Conservation (phyloP, 2,329 filamentous ascomycete species). For the Sporothrix luriei region DNA sequence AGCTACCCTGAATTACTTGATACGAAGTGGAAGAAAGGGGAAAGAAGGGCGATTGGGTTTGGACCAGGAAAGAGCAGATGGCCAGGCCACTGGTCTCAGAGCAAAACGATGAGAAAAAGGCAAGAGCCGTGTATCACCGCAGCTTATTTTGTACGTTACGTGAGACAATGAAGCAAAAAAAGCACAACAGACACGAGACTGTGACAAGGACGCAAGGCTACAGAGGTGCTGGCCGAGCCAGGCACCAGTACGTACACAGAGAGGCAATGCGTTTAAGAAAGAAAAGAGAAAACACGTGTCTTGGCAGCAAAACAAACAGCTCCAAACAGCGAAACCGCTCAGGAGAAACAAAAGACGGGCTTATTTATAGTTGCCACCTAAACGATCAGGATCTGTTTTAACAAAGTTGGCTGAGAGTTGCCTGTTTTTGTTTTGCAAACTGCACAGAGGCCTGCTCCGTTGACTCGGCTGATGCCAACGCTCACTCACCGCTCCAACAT, state of each 20-base stretch:
- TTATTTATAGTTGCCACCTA: too few relatives aligned
- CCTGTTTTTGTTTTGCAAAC: neutral
- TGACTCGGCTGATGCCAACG: neutral
- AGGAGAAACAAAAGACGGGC: neutral
- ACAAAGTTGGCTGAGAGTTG: neutral
- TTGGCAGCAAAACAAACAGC: slow-evolving; percentile 10
- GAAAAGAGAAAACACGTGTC: slow-evolving; percentile 9
- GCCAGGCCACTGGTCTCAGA: too few relatives aligned
- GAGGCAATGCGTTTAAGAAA: neutral
- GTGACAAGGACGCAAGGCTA: neutral
- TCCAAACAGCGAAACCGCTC: neutral
- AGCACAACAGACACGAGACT: too few relatives aligned
- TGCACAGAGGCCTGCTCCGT: neutral
- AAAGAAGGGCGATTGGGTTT: neutral
- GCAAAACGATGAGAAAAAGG: neutral
- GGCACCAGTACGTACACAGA: slow-evolving; percentile 2
- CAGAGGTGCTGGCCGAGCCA: neutral
- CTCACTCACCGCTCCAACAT: neutral
- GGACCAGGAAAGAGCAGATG: neutral
- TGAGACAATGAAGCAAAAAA: slow-evolving; percentile 1
- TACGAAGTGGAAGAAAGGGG: neutral
- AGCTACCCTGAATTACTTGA: neutral
- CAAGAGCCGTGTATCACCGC: neutral
- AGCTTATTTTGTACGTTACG: neutral
- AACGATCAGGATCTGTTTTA: too few relatives aligned